Evolutionary conservation across 2,329 filamentous ascomycete genomes (phyloP), one percentile per base, ranked within the genome.

Genomic region (Phyllosticta paracitricarpa): DNA sequence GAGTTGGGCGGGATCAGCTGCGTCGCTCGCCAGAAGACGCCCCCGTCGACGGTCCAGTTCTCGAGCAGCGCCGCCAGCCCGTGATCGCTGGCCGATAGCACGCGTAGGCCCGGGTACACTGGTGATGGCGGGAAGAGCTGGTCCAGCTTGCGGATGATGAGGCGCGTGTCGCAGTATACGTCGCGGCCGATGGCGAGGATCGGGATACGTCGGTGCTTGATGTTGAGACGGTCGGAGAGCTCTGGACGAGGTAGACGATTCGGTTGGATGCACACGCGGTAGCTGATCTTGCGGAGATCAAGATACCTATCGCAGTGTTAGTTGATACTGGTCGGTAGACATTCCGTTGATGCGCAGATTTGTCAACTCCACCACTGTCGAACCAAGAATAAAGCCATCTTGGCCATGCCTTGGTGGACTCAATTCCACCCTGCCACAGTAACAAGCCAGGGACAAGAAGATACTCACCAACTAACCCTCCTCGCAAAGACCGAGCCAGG

Each of bases 151-250:
- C 72, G 72, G 19, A 91, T 72, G 66, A 90, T 89, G 26, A 89
- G 80, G 1, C 85, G 82, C 2, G 85, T 85, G 75, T 91, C 87
- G 63, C 84, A 76, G 74, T 89, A 90, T 51, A 91, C 75, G 68
- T 88, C 83, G 4, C 81, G 78, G 14, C 85, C 86, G 65, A 89
- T 84, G 24, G 83, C 75, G 56, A 89, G 73, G 57, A 90, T 68
- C 1, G 88, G 88, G 62, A 89, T 89, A 62, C 88, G 85, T 2
- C 87, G 82, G 73, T 91, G 87, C 5, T 77, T 75, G 61, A 89
- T 78, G 28, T 84, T 85, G 17, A 91, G 78, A 19, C 25, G n/a
- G 1, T 76, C 74, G 17, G 76, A 72, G 14, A 89, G 69, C 69
- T 89, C 85, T 0, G 86, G 85, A 24, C 87, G 84, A 3, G 88